A percentile compares a stretch with the other conserved stretches of the same genome.
Evolutionary conservation across 495 filamentous ascomycete species (phyloP).

Genomic region (Rostrohypoxylon terebratum): DNA sequence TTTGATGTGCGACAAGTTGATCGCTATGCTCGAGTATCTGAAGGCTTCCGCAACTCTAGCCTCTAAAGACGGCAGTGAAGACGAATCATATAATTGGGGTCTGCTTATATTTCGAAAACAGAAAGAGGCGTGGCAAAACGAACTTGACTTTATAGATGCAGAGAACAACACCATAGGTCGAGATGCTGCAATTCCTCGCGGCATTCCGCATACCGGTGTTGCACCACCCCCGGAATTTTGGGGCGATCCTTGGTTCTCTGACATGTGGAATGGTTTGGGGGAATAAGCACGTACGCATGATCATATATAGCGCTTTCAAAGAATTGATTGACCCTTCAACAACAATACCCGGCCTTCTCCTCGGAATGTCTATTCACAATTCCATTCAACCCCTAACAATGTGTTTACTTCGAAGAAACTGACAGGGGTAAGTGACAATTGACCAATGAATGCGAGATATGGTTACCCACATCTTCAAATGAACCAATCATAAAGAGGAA

Average conservation of each 20-base stretch:
- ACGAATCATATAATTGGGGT: constrained; percentile 28
- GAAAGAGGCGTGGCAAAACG: constrained; percentile 25
- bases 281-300: constrained; percentile 26
- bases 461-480: neutral
- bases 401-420: neutral
- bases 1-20: constrained; percentile 46
- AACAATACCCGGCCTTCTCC: neutral
- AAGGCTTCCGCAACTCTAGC: constrained; percentile 16
- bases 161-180: neutral
- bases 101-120: constrained; percentile 24
- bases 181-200: constrained; percentile 4
- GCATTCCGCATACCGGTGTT: constrained; percentile 5
- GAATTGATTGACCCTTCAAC: neutral
- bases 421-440: neutral
- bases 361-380: constrained; percentile 35
- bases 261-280: constrained; percentile 23
- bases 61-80: constrained; percentile 24
- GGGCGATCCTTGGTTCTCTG: constrained; percentile 27
- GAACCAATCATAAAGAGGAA: neutral
- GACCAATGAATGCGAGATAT: neutral
- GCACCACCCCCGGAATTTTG: constrained; percentile 5
- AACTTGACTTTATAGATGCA: constrained; percentile 23
- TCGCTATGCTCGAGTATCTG: constrained; percentile 33
- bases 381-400: too few species aligned
- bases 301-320: neutral